Conservation (phyloP, 768 basidiomycete species). For the Hygrophoropsis aurantiaca region DNA sequence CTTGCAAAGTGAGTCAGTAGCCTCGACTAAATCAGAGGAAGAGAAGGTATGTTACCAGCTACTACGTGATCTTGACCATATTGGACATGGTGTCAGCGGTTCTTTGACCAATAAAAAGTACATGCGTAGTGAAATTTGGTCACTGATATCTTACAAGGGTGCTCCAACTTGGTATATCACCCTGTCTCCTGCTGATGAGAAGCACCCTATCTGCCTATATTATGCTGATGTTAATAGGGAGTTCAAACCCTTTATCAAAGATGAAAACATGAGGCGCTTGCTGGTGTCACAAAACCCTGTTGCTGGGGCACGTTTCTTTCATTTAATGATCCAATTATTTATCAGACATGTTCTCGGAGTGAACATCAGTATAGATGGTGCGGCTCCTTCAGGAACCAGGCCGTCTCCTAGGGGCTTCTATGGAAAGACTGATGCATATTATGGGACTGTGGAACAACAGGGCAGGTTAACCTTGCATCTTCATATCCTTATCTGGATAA, state of each 20-base stretch:
- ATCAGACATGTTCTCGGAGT: constrained; percentile 23
- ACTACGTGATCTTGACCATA: constrained; percentile 25
- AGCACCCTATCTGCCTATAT: constrained; percentile 35
- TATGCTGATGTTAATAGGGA: constrained; percentile 24
- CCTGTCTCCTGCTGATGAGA: constrained; percentile 32
- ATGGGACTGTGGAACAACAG: constrained; percentile 40
- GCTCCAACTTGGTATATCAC: constrained; percentile 39
- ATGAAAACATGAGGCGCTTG: not conserved
- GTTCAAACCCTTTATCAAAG: constrained; percentile 11
- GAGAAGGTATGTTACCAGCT: constrained; percentile 25
- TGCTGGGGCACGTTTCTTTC: constrained; percentile 32
- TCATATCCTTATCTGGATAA: constrained; percentile 40
- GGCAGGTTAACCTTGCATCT: constrained; percentile 39
- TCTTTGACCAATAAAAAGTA: constrained; percentile 28
- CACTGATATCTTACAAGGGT: constrained; percentile 15
- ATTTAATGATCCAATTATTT: constrained; percentile 28
- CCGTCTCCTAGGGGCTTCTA: no score
- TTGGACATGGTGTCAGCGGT: constrained; percentile 22
- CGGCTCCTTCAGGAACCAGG: not conserved
- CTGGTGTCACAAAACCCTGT: constrained; percentile 24
- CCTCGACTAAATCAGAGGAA: no score
- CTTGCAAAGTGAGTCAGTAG: no score
- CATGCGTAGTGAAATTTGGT: constrained; percentile 23
- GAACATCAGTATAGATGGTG: constrained; percentile 5
- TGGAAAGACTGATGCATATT: constrained; percentile 32